A percentile compares a stretch with the other conserved stretches of the same genome.
Evolutionary conservation across 2,329 filamentous ascomycete genomes (phyloP).

Genomic region (Aureobasidium sp.): DNA sequence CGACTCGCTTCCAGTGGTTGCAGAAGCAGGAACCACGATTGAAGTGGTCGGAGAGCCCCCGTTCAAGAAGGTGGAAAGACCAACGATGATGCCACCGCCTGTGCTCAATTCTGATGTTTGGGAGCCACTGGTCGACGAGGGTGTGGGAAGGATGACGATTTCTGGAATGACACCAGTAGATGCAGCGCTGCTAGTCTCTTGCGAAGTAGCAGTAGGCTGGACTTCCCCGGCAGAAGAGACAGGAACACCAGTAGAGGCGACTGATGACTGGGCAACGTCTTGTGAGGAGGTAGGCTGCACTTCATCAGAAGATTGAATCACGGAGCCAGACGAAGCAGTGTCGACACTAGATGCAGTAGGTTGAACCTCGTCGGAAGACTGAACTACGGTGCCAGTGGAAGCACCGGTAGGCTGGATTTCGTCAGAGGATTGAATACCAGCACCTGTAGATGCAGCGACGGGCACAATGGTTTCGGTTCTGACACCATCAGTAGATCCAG

Average conservation of each 20-base stretch:
- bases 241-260: slow-evolving; percentile 3
- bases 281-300: not conserved
- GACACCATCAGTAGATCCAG: slow-evolving; percentile 9
- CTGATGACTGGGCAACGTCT: not conserved
- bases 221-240: slow-evolving; percentile 1
- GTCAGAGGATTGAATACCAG: not conserved
- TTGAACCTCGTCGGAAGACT: not conserved
- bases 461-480: not conserved
- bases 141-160: slow-evolving; percentile 23
- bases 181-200: not conserved
- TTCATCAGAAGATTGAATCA: not conserved
- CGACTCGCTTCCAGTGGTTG: not conserved
- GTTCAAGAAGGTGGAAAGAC: slow-evolving; percentile 27
- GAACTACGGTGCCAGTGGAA: not conserved
- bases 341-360: not conserved
- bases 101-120: slow-evolving; percentile 8
- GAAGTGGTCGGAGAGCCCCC: slow-evolving; percentile 14
- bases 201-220: not conserved
- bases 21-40: slow-evolving; percentile 2
- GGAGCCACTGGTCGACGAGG: slow-evolving; percentile 5
- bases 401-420: slow-evolving; percentile 6
- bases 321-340: not conserved
- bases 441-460: slow-evolving; percentile 3
- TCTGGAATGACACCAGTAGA: slow-evolving; percentile 20
- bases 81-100: slow-evolving; percentile 27